These are phyloP conservation scores for Pulveroboletus ravenelii DNA, from an alignment of 768 basidiomycete genomes.

Conservation along the genomic window DNA sequence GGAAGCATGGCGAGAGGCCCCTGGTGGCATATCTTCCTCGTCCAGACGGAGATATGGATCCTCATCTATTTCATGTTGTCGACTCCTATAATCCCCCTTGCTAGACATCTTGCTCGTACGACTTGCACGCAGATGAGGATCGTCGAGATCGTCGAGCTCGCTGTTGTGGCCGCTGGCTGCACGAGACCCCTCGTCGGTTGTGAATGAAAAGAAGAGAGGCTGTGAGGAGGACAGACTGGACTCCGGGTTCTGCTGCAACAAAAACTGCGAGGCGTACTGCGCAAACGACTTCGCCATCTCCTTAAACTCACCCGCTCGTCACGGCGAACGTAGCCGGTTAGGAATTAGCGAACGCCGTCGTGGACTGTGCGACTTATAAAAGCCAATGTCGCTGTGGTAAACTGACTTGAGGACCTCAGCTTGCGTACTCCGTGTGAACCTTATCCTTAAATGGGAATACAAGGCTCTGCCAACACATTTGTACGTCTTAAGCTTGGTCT, in stretches of 20 bases:
- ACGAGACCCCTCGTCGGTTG: slow-evolving; percentile 64
- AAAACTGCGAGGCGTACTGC: slow-evolving; percentile 77
- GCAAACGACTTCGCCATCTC: slow-evolving; percentile 68
- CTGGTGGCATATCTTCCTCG: slow-evolving; percentile 51
- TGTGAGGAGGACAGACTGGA: slow-evolving; percentile 59
- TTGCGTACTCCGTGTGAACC: slow-evolving; percentile 25
- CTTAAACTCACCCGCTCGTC: slow-evolving; percentile 17
- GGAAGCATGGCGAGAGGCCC: slow-evolving; percentile 33
- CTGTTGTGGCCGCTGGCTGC: slow-evolving; percentile 42
- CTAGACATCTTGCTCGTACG: slow-evolving; percentile 31
- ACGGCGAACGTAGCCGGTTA: slow-evolving; percentile 10
- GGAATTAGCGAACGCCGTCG: slow-evolving; percentile 8
- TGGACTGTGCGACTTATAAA: slow-evolving; percentile 12
- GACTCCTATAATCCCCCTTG: slow-evolving; percentile 26
- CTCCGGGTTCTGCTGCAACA: slow-evolving; percentile 50
- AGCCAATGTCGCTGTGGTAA: slow-evolving; percentile 13
- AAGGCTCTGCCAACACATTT: neutral
- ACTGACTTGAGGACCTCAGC: slow-evolving; percentile 13
- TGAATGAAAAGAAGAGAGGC: slow-evolving; percentile 87
- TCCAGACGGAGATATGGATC: slow-evolving; percentile 78
- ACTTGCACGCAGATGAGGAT: slow-evolving; percentile 59
- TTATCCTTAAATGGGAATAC: slow-evolving; percentile 9
- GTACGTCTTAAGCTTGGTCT: neutral
- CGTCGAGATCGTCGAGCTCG: slow-evolving; percentile 69
- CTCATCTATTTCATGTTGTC: slow-evolving; percentile 36